A percentile compares a stretch with the other conserved stretches of the same genome.
phyloP scores from a whole-genome alignment of 2,329 filamentous ascomycete genomes.

The Penicillium griseofulvum region DNA sequence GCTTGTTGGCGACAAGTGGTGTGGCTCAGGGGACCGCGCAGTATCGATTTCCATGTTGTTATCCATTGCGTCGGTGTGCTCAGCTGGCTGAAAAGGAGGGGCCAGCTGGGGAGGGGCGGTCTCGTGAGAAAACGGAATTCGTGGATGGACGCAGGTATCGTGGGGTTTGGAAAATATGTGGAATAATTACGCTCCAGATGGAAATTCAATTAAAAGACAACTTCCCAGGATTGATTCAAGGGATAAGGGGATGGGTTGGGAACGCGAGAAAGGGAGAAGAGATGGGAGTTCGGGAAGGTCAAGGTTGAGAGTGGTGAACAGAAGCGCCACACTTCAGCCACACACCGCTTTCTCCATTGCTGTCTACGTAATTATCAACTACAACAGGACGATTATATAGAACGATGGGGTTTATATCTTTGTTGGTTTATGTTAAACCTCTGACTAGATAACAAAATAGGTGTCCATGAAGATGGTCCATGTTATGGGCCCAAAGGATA shows the following conservation, averaged over 20 bases:
- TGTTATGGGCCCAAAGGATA: neutral
- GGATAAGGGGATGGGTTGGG: conserved; percentile 21
- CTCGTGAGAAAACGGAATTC: conserved; percentile 34
- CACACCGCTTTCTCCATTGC: conserved; percentile 18
- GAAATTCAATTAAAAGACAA: conserved; percentile 11
- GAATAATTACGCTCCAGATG: conserved; percentile 11
- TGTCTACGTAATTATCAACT: conserved; percentile 4
- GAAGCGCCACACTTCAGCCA: conserved; percentile 25
- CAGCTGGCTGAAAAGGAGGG: conserved; percentile 26
- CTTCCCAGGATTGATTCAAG: conserved; percentile 20
- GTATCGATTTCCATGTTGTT: conserved; percentile 97
- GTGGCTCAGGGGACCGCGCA: conserved; percentile 74
- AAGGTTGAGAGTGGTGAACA: conserved; percentile 24
- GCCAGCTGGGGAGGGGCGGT: conserved; percentile 32
- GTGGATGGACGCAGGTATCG: conserved; percentile 7
- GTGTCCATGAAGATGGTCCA: neutral
- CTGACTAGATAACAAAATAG: neutral
- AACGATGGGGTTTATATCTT: neutral
- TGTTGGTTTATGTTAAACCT: neutral
- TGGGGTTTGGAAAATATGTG: conserved; percentile 11
- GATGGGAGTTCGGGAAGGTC: conserved; percentile 26
- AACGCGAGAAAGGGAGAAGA: conserved; percentile 24
- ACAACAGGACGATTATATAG: neutral
- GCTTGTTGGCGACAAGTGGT: conserved; percentile 70
- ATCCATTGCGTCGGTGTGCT: conserved; percentile 63